phyloP scores from a whole-genome alignment of 345 rosid genomes.

The Linum usitatissimum region DNA sequence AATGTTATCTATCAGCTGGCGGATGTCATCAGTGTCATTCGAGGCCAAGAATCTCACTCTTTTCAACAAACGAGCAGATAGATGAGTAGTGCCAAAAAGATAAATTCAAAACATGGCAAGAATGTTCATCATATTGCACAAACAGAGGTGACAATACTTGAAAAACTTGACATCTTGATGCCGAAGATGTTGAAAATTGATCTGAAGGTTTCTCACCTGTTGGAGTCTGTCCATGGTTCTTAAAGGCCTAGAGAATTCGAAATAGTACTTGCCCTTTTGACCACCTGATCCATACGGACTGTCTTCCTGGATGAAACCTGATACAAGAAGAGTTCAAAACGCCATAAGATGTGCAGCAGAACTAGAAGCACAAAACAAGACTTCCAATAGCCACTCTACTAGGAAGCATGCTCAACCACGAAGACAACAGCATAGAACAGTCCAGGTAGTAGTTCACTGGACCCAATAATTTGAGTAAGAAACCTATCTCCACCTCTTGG shows the following conservation, averaged over 20 bases:
- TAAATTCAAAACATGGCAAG: background rate
- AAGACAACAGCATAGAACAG: background rate
- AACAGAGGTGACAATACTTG: no score
- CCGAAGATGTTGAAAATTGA: background rate
- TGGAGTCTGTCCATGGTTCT: conserved; percentile 85
- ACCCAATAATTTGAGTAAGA: background rate
- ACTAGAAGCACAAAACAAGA: background rate
- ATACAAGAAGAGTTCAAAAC: background rate
- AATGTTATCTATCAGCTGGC: background rate
- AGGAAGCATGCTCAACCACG: background rate
- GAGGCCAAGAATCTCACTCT: background rate
- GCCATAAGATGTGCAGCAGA: background rate
- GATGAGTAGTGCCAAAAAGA: background rate
- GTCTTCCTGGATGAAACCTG: conserved; percentile 82
- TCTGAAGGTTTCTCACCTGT: conserved; percentile 44
- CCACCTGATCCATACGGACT: conserved; percentile 67
- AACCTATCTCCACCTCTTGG: background rate
- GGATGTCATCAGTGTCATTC: background rate
- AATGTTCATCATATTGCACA: background rate
- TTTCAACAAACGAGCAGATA: background rate
- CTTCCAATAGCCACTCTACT: background rate
- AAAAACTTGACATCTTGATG: background rate
- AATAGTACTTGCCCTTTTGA: conserved; percentile 65
- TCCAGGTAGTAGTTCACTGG: background rate
- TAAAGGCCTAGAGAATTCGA: conserved; percentile 87